A percentile compares a stretch with the other conserved stretches of the same genome.
phyloP scores from a whole-genome alignment of 352 stramenopile species.

The Phytophthora palmivora region DNA sequence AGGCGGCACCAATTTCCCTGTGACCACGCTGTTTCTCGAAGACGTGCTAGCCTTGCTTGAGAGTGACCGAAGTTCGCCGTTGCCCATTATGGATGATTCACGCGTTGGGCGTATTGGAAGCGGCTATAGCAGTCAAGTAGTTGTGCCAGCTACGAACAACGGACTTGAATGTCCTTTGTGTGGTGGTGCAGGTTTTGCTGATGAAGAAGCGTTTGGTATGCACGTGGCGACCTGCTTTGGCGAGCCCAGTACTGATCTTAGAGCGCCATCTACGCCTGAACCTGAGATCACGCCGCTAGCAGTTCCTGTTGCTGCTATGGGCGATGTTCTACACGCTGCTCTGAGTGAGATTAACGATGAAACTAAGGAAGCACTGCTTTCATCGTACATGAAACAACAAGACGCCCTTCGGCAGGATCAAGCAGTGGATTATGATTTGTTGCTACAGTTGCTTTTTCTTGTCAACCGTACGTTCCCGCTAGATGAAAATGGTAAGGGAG shows the following conservation, averaged over 20 bases:
- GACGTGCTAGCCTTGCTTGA: constrained; percentile 69
- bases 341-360: constrained; percentile 40
- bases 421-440: constrained; percentile 72
- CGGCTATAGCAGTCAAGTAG: constrained; percentile 1
- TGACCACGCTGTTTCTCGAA: constrained; percentile 95
- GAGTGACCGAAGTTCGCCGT: constrained; percentile 34
- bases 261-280: constrained; percentile 6
- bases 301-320: constrained; percentile 37
- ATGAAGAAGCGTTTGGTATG: constrained; percentile 88
- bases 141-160: constrained; percentile 10
- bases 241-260: constrained; percentile 35
- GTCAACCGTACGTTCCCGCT: constrained; percentile 69
- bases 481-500: constrained; percentile 58
- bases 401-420: constrained; percentile 68
- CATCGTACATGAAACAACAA: constrained; percentile 67
- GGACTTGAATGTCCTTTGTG: constrained; percentile 88
- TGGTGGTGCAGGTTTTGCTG: constrained; percentile 63
- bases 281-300: constrained; percentile 12
- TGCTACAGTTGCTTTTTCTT: constrained; percentile 70
- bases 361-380: constrained; percentile 50
- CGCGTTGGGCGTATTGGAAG: constrained; percentile 11
- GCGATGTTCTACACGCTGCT: constrained; percentile 45
- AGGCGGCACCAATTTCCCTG: constrained; percentile 87
- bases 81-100: constrained; percentile 39
- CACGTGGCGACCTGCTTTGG: constrained; percentile 88